Percentiles rank a stretch among this genome's conserved stretches.
Evolutionary conservation across 2,329 filamentous ascomycete species (phyloP).

Genomic region (Nemania diffusa): DNA sequence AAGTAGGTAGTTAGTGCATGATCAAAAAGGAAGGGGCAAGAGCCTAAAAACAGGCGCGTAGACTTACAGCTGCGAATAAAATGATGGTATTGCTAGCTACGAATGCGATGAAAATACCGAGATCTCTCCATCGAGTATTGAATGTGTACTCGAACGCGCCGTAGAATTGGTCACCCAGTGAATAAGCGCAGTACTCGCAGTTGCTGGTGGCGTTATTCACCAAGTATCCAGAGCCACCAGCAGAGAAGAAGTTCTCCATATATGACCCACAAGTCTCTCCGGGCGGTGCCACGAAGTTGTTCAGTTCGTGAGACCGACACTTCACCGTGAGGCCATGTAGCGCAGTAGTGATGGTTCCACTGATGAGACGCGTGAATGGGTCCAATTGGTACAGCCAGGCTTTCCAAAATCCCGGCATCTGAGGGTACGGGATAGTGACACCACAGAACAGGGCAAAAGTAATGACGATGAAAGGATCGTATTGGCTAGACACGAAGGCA

Average conservation of each 20-base stretch:
- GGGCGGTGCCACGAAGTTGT: slow-evolving; percentile 72
- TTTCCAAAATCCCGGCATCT: slow-evolving; percentile 83
- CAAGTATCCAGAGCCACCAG: slow-evolving; percentile 78
- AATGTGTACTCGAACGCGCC: slow-evolving; percentile 73
- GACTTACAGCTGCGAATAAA: slow-evolving; percentile 62
- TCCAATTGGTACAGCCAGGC: slow-evolving; percentile 85
- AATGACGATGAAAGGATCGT: slow-evolving; percentile 86
- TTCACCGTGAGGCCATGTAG: slow-evolving; percentile 72
- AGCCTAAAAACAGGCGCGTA: neutral
- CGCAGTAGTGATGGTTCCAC: slow-evolving; percentile 82
- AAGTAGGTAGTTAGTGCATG: slow-evolving; percentile 33
- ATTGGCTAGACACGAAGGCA: slow-evolving; percentile 80
- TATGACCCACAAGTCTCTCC: slow-evolving; percentile 79
- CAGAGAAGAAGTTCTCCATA: slow-evolving; percentile 75
- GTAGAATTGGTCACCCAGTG: slow-evolving; percentile 84
- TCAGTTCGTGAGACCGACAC: slow-evolving; percentile 72
- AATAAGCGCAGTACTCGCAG: slow-evolving; percentile 86
- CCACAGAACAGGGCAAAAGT: slow-evolving; percentile 88
- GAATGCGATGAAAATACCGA: slow-evolving; percentile 82
- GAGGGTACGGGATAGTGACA: slow-evolving; percentile 80
- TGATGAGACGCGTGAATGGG: slow-evolving; percentile 83
- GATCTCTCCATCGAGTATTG: slow-evolving; percentile 78
- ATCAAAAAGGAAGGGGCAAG: neutral
- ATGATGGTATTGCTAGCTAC: slow-evolving; percentile 80
- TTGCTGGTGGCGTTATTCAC: slow-evolving; percentile 70